These are phyloP conservation scores for Ophiostoma tasmaniense DNA, from an alignment of 2,329 filamentous ascomycete genomes.

Conservation along the genomic window DNA sequence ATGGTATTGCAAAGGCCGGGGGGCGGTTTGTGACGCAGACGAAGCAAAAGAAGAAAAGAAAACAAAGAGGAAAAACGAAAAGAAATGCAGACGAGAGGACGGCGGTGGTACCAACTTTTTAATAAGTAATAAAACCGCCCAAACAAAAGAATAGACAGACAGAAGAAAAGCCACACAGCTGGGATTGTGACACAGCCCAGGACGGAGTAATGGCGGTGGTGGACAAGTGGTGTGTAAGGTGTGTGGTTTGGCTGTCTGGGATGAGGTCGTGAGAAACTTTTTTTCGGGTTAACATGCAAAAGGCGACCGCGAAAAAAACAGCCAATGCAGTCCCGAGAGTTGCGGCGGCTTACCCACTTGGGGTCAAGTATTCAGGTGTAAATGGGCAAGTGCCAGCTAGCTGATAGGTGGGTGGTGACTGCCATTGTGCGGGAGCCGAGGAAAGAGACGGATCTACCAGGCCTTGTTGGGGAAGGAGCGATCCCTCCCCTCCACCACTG, in stretches of 20 bases:
- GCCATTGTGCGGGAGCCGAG: constrained; percentile 12
- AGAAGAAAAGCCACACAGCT: constrained; percentile 6
- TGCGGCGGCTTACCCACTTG: constrained; percentile 5
- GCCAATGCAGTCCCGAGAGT: constrained; percentile 4
- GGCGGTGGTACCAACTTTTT: constrained; percentile 15
- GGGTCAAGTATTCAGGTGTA: constrained; percentile 9
- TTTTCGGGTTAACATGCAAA: constrained; percentile 16
- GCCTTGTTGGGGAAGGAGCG: constrained; percentile 2
- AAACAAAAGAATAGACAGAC: constrained; percentile 4
- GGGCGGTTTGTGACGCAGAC: background rate
- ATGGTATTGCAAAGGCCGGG: background rate
- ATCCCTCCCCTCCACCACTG: background rate
- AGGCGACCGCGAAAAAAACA: constrained; percentile 11
- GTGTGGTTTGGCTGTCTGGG: constrained; percentile 12
- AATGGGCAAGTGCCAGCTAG: constrained; percentile 2
- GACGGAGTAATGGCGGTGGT: constrained; percentile 7
- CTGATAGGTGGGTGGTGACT: constrained; percentile 6
- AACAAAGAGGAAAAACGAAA: background rate
- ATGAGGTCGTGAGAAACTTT: constrained; percentile 20
- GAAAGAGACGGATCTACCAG: constrained; percentile 16
- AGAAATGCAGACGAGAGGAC: constrained; percentile 3
- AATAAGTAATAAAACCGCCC: constrained; percentile 8
- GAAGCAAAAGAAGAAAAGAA: constrained; percentile 1
- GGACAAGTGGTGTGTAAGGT: background rate
- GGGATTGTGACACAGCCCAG: constrained; percentile 13